Percentiles rank a stretch among this genome's conserved stretches.
Evolutionary conservation across 176 grass and related monocot genomes (phyloP).

Genomic region (Aegilops bicornis): DNA sequence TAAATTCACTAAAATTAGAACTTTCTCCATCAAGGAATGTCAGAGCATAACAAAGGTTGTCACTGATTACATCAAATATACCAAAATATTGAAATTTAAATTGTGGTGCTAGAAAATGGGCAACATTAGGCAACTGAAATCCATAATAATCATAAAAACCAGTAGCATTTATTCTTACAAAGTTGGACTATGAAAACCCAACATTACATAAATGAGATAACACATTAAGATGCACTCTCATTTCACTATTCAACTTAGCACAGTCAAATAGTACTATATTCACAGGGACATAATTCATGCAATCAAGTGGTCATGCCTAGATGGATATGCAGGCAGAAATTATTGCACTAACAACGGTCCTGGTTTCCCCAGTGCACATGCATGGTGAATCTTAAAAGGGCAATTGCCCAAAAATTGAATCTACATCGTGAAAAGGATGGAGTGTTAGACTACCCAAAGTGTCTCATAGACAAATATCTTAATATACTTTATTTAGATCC

Average conservation of each 20-base stretch:
- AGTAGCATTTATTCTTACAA: not conserved
- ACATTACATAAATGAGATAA: not conserved
- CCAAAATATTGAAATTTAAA: not conserved
- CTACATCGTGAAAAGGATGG: no score
- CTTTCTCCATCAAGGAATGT: not conserved
- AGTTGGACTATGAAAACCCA: not conserved
- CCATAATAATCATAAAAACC: no score
- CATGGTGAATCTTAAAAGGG: no score
- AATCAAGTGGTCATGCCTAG: not conserved
- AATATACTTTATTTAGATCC: no score
- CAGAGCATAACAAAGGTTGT: not conserved
- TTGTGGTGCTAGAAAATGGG: not conserved
- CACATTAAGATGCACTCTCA: not conserved
- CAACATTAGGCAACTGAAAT: not conserved
- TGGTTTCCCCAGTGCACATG: no score
- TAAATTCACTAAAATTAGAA: slow-evolving; percentile 5
- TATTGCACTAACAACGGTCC: no score
- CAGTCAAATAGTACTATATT: not conserved
- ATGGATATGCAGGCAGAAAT: no score
- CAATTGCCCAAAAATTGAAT: no score
- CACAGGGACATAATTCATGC: not conserved
- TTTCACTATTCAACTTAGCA: not conserved
- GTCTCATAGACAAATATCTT: no score
- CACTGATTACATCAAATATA: not conserved
- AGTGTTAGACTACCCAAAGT: no score